A percentile compares a stretch with the other conserved stretches of the same genome.
These are phyloP conservation scores for Dactylis glomerata DNA, from an alignment of 176 grass and related monocot species.

Conservation along the genomic window DNA sequence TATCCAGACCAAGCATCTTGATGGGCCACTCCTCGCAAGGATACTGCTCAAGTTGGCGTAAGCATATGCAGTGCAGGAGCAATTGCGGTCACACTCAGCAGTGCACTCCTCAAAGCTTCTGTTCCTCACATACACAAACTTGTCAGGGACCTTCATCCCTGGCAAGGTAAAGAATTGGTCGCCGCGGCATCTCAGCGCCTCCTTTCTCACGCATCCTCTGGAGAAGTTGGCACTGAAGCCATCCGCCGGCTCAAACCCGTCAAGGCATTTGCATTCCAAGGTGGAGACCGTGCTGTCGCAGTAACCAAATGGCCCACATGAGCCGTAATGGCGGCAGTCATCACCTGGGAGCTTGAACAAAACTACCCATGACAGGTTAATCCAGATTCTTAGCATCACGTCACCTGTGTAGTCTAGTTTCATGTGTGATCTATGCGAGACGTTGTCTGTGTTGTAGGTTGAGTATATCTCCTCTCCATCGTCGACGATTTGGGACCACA, in stretches of 20 bases:
- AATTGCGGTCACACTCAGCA: conserved; percentile 38
- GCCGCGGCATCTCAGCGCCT: background rate
- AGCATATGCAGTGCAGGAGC: conserved; percentile 48
- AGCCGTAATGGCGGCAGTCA: conserved; percentile 2
- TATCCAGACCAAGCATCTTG: conserved; percentile 56
- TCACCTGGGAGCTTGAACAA: background rate
- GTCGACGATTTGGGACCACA: background rate
- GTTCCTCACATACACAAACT: conserved; percentile 13
- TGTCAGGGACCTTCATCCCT: conserved; percentile 39
- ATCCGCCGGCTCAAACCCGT: conserved; percentile 25
- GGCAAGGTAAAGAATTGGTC: conserved; percentile 9
- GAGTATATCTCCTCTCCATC: background rate
- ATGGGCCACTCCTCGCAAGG: background rate
- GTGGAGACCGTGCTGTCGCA: conserved; percentile 16
- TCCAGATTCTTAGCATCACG: background rate
- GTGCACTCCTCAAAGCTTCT: conserved; percentile 24
- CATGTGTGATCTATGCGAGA: background rate
- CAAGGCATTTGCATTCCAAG: conserved; percentile 23
- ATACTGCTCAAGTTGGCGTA: background rate
- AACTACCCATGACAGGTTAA: background rate
- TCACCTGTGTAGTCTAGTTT: background rate
- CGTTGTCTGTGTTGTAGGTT: background rate
- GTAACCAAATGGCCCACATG: conserved; percentile 40
- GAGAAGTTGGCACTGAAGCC: background rate
- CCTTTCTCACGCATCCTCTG: conserved; percentile 37